phyloP scores from a whole-genome alignment of 306 rosid genomes.

The Sicyos baderoa region DNA sequence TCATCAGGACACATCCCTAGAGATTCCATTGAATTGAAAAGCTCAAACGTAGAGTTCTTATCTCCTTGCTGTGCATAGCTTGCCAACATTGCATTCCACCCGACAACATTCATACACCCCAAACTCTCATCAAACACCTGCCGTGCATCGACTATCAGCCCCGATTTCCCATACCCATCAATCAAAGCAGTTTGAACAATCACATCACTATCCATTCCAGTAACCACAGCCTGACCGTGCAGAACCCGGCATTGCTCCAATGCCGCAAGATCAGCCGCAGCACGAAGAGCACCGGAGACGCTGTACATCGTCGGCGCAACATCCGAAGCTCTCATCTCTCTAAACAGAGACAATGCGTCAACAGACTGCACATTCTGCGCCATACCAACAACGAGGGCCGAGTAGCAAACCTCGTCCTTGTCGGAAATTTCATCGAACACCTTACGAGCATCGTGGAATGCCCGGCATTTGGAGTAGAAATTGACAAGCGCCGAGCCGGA shows the following conservation, averaged over 20 bases:
- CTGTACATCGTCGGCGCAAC: constrained; percentile 48
- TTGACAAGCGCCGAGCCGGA: constrained; percentile 53
- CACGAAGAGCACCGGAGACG: constrained; percentile 55
- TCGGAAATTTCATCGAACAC: constrained; percentile 59
- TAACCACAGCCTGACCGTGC: constrained; percentile 46
- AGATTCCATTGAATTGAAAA: constrained; percentile 42
- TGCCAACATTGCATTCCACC: constrained; percentile 83
- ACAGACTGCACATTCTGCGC: constrained; percentile 52
- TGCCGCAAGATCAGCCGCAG: constrained; percentile 60
- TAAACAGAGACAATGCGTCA: constrained; percentile 38
- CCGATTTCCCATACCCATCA: constrained; percentile 75
- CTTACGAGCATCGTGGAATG: constrained; percentile 40
- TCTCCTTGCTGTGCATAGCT: constrained; percentile 80
- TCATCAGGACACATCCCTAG: constrained; percentile 52
- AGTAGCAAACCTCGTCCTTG: constrained; percentile 54
- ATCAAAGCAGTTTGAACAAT: constrained; percentile 55
- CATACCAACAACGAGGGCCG: constrained; percentile 57
- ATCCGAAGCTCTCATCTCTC: constrained; percentile 39
- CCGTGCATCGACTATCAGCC: constrained; percentile 58
- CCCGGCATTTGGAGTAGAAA: constrained; percentile 47
- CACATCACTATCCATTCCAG: constrained; percentile 41
- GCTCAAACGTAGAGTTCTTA: constrained; percentile 27
- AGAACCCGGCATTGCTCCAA: constrained; percentile 67
- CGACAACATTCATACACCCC: constrained; percentile 40
- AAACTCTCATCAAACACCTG: constrained; percentile 48